These are phyloP conservation scores for Neofusicoccum parvum DNA, from an alignment of 2,329 filamentous ascomycete species.

Conservation along the genomic window DNA sequence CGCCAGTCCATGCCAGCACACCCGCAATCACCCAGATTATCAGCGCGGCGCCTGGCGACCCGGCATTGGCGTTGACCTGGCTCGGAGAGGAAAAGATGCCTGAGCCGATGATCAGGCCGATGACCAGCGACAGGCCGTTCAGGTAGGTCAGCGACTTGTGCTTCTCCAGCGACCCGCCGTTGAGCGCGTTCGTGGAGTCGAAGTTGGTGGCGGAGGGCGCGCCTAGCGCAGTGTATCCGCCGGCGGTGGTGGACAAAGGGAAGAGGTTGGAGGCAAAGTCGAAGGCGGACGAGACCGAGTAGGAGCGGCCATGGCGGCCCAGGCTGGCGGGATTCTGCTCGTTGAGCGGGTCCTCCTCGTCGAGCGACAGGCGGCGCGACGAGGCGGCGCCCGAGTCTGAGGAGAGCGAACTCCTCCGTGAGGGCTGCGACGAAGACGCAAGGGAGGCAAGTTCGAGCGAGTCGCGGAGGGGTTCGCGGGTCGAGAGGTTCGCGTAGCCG, in stretches of 20 bases:
- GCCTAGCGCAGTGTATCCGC: slow-evolving; percentile 79
- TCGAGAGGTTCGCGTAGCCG: slow-evolving; percentile 35
- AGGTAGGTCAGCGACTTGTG: slow-evolving; percentile 94
- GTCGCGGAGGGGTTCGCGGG: slow-evolving; percentile 65
- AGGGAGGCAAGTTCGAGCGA: slow-evolving; percentile 95
- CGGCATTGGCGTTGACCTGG: slow-evolving; percentile 88
- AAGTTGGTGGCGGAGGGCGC: slow-evolving; percentile 64
- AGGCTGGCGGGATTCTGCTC: slow-evolving; percentile 57
- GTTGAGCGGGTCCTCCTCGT: slow-evolving; percentile 77
- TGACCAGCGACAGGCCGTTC: slow-evolving; percentile 87
- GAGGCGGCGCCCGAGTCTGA: slow-evolving; percentile 84
- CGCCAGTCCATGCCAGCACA: slow-evolving; percentile 93
- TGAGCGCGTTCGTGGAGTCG: slow-evolving; percentile 59
- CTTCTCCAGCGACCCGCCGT: slow-evolving; percentile 85
- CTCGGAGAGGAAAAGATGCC: slow-evolving; percentile 95
- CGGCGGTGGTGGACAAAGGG: slow-evolving; percentile 81
- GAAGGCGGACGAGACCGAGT: slow-evolving; percentile 90
- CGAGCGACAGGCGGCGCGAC: slow-evolving; percentile 87
- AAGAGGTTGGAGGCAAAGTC: slow-evolving; percentile 94
- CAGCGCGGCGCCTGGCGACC: slow-evolving; percentile 85
- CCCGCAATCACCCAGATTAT: slow-evolving; percentile 92
- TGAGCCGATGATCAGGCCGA: slow-evolving; percentile 92
- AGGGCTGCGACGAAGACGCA: slow-evolving; percentile 75
- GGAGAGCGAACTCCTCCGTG: slow-evolving; percentile 70
- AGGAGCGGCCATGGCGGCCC: slow-evolving; percentile 65